Conservation (phyloP, 257 asterid genomes). For the Solanum bulbocastanum region DNA sequence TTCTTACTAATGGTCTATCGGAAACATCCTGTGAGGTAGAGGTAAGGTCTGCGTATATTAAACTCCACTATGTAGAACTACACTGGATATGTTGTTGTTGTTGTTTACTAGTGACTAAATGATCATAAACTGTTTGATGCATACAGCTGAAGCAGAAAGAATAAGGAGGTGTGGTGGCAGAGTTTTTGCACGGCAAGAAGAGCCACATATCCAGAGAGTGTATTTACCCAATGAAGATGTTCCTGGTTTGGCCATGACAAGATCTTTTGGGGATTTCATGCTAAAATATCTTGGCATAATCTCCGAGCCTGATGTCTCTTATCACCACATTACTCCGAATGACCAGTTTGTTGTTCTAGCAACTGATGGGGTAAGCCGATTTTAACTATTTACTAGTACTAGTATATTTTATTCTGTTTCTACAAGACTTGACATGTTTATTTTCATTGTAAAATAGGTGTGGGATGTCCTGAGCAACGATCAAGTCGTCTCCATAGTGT, state of each 20-base stretch:
- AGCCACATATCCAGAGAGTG: slow-evolving; percentile 60
- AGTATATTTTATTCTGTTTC: neutral
- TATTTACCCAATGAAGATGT: slow-evolving; percentile 69
- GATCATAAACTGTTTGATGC: slow-evolving; percentile 6
- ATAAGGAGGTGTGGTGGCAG: slow-evolving; percentile 64
- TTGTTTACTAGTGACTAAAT: neutral
- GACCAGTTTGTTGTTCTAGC: slow-evolving; percentile 71
- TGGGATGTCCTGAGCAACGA: slow-evolving; percentile 82
- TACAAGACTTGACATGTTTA: neutral
- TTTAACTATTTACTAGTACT: neutral
- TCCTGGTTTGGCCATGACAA: slow-evolving; percentile 90
- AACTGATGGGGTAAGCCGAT: slow-evolving; percentile 59
- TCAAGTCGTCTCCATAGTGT: slow-evolving; percentile 39
- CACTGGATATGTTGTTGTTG: too few species aligned
- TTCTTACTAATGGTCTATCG: neutral
- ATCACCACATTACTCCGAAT: slow-evolving; percentile 38
- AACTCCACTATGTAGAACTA: neutral
- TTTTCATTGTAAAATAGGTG: slow-evolving; percentile 27
- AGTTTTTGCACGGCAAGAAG: slow-evolving; percentile 54
- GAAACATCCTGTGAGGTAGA: neutral
- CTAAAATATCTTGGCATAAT: slow-evolving; percentile 62
- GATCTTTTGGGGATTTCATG: slow-evolving; percentile 71
- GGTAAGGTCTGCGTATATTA: neutral
- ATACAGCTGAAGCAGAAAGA: slow-evolving; percentile 81
- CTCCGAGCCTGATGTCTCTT: slow-evolving; percentile 51